These are phyloP conservation scores for Leucocoprinus birnbaumii DNA, from an alignment of 768 basidiomycete species.

Conservation along the genomic window DNA sequence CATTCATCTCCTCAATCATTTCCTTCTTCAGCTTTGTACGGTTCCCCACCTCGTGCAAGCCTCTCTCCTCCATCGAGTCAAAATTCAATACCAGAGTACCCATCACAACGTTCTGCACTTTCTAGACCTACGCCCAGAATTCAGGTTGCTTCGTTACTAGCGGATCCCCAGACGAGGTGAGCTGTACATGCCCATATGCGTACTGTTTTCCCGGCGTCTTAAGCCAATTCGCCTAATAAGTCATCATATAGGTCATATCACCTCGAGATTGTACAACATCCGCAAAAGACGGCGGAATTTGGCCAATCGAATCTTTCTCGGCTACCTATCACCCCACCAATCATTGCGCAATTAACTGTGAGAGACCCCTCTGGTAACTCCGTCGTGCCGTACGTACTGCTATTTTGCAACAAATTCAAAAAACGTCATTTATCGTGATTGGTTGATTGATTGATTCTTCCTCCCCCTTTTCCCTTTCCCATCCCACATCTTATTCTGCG, in stretches of 20 bases:
- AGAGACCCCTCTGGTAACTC: conserved; percentile 68
- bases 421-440: not conserved
- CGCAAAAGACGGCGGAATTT: conserved; percentile 79
- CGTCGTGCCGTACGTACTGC: conserved; percentile 69
- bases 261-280: conserved; percentile 85
- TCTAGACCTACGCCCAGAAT: conserved; percentile 47
- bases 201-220: not conserved
- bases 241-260: conserved; percentile 55
- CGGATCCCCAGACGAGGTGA: conserved; percentile 54
- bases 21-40: conserved; percentile 10
- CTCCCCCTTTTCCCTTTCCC: no score
- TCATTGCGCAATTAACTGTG: conserved; percentile 77
- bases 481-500: no score
- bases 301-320: conserved; percentile 71
- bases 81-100: conserved; percentile 12
- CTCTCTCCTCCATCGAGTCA: conserved; percentile 13
- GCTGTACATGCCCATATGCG: no score
- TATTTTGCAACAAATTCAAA: not conserved
- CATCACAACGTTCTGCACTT: conserved; percentile 26
- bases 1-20: conserved; percentile 12
- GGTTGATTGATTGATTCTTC: no score
- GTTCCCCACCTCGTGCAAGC: conserved; percentile 7
- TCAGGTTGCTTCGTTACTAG: conserved; percentile 55
- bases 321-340: conserved; percentile 79
- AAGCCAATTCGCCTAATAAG: conserved; percentile 4